Evolutionary conservation across 305 asterid genomes (phyloP).

Genomic region (Withania somnifera): DNA sequence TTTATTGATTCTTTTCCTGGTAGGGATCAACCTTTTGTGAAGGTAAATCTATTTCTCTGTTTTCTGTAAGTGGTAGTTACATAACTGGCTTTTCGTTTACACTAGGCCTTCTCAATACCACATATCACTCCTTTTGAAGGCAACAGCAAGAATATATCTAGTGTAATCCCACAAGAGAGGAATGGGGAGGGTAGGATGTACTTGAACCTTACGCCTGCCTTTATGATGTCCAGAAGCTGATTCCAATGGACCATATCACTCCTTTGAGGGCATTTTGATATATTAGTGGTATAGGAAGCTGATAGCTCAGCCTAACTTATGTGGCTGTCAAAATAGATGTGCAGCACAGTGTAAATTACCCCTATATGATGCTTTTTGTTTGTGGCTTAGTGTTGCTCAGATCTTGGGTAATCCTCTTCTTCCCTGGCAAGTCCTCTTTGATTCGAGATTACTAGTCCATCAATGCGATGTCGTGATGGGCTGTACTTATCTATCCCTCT

Average conservation of each 20-base stretch:
- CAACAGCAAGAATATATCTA: no score
- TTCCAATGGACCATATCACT: neutral
- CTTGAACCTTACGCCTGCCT: no score
- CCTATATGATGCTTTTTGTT: neutral
- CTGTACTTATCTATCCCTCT: neutral
- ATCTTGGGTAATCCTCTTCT: neutral
- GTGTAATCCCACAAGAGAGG: no score
- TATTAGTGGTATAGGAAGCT: neutral
- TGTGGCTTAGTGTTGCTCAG: no score
- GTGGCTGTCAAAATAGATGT: neutral
- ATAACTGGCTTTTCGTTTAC: neutral
- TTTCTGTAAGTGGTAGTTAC: neutral
- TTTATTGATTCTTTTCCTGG: slow-evolving; percentile 63
- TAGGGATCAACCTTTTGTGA: slow-evolving; percentile 54
- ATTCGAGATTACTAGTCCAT: neutral
- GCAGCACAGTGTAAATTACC: neutral
- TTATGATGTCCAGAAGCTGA: no score
- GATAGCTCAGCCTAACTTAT: neutral
- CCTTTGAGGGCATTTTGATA: neutral
- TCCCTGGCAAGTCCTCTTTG: neutral
- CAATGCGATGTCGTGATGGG: neutral
- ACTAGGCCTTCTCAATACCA: neutral
- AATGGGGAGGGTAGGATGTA: no score
- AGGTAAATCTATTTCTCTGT: slow-evolving; percentile 33
- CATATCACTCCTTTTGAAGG: neutral